Percentiles rank a stretch among this genome's conserved stretches.
These are phyloP conservation scores for Trifolium dubium DNA, from an alignment of 306 rosid genomes.

Conservation along the genomic window DNA sequence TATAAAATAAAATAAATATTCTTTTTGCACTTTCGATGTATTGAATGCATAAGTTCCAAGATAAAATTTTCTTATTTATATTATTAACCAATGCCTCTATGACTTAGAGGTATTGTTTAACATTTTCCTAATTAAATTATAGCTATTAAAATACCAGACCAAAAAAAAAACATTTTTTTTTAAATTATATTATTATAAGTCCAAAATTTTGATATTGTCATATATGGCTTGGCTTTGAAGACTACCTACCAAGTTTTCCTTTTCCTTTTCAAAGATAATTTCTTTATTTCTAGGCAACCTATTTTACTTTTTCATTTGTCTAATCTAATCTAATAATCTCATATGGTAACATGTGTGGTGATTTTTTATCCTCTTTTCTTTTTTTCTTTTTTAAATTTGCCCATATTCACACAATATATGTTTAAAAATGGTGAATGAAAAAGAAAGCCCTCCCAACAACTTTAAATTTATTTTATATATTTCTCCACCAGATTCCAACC, in stretches of 20 bases:
- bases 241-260: conserved; percentile 51
- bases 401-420: conserved; percentile 52
- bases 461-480: conserved; percentile 57
- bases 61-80: no score
- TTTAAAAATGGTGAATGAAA: conserved; percentile 39
- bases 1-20: no score
- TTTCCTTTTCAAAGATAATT: conserved; percentile 52
- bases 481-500: conserved; percentile 77
- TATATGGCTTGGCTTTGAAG: conserved; percentile 52
- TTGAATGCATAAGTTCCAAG: no score
- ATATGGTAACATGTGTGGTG: conserved; percentile 50
- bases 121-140: no score
- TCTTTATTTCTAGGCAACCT: conserved; percentile 81
- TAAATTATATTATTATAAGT: no score
- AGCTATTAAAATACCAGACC: no score
- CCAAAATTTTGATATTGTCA: conserved; percentile 50
- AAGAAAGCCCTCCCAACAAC: conserved; percentile 68
- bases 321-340: conserved; percentile 44
- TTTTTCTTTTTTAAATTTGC: conserved; percentile 46
- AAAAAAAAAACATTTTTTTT: no score
- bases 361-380: conserved; percentile 42
- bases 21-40: no score
- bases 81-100: no score
- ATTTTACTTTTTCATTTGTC: conserved; percentile 72
- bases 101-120: no score